phyloP scores from a whole-genome alignment of 225 moss, liverwort and hornwort species.

The Anthoceros angustus region DNA sequence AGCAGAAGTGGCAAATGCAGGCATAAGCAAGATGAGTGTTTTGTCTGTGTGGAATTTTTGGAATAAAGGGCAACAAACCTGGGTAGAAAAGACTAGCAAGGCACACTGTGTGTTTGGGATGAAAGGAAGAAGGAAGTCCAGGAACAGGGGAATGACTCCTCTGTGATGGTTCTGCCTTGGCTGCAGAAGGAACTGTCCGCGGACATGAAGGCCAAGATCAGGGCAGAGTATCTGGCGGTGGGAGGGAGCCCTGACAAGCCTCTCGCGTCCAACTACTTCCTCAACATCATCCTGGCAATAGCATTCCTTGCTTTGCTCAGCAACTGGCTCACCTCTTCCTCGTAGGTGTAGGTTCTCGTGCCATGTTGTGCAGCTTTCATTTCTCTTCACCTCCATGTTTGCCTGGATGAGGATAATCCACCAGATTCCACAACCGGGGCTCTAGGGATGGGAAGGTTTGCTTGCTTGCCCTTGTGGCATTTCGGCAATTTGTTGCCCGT shows the following conservation, averaged over 20 bases:
- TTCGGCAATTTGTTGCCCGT: too few relatives aligned
- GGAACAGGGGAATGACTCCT: conserved; percentile 11
- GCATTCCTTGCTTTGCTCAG: conserved; percentile 59
- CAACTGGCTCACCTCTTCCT: conserved; percentile 15
- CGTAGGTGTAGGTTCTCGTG: background rate
- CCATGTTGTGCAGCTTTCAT: background rate
- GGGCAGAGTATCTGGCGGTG: conserved; percentile 67
- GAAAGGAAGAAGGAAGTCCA: background rate
- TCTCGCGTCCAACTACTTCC: conserved; percentile 66
- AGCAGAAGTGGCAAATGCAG: conserved; percentile 6
- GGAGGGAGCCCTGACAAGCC: conserved; percentile 73
- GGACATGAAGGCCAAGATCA: conserved; percentile 70
- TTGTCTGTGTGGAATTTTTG: conserved; percentile 6
- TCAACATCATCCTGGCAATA: conserved; percentile 70
- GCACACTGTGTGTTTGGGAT: background rate
- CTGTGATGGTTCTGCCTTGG: conserved; percentile 14
- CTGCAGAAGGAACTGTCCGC: conserved; percentile 48
- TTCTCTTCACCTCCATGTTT: background rate
- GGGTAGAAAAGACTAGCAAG: conserved; percentile 11
- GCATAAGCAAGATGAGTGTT: conserved; percentile 6
- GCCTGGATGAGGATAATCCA: too few relatives aligned
- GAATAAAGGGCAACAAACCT: conserved; percentile 9
- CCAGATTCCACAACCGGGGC: too few relatives aligned
- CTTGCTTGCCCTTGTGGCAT: too few relatives aligned
- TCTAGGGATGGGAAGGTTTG: too few relatives aligned